Base-by-base conservation (phyloP, 2,329 filamentous ascomycete genomes). In the Fonsecaea nubica region DNA sequence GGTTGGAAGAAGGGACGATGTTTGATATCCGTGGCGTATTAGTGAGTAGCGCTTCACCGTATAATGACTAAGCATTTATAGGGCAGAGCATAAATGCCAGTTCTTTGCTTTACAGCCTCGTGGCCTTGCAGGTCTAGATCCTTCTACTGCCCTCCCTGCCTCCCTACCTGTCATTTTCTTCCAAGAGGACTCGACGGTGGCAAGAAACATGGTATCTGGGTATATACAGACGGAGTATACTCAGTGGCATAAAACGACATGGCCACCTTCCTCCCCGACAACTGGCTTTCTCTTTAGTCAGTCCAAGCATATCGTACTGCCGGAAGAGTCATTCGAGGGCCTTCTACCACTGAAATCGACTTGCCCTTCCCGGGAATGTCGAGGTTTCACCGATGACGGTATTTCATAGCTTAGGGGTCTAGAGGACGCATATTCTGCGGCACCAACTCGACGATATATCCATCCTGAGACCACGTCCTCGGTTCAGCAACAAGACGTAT, bases 401-500 rank as follows among this genome's bases (percentile, higher is more conserved):
- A 6, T 33, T n/a, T 10, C 33, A 7, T n/a, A n/a, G 50, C 38
- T 56, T 25, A 62, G 13, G 60, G 60, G 25, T 55, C 57, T 15
- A 56, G 35, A 13, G 63, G 57, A 61, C 60, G 57, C 55, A 65
- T 60, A 13, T 60, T 60, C 63, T 77, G 76, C 12, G 76, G 75
- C 52, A 77, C 71, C 63, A 77, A 66, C 61, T 77, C 76, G 15
- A 77, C 70, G 48, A 72, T 72, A 69, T 78, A 78, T 15, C 77
- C 77, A 69, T 78, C 75, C 76, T 78, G 61, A 48, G 45, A 50
- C 15, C 32, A 15, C 63, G 54, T 66, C 52, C n/a, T 45, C 42
- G 54, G 36, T 38, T 32, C 30, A 32, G 30, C 52, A 35, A 4
- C 33, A 30, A 35, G 30, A 21, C 30, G 36, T 42, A 21, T 50